phyloP scores from a whole-genome alignment of 1,139 yeast genomes.

The Geotrichum aggregatum region DNA sequence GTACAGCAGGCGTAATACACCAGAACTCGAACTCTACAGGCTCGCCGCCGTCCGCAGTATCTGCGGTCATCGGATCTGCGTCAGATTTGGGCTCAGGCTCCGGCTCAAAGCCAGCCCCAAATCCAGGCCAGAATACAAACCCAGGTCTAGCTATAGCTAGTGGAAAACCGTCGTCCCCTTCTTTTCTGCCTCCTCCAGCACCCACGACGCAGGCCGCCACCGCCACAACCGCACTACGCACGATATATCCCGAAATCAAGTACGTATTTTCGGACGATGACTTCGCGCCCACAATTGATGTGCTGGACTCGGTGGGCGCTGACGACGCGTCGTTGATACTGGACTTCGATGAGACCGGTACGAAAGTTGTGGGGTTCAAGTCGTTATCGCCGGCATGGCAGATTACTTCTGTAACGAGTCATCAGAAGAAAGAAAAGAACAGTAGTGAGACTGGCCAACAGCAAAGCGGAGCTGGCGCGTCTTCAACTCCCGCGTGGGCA shows the following conservation, averaged over 20 bases:
- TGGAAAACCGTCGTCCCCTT: too few relatives aligned
- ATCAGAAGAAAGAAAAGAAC: neutral
- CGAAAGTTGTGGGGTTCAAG: constrained; percentile 30
- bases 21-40: too few relatives aligned
- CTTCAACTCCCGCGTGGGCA: constrained; percentile 23
- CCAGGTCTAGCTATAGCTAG: too few relatives aligned
- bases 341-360: constrained; percentile 39
- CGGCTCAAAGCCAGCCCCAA: too few relatives aligned
- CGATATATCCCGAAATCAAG: constrained; percentile 39
- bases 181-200: too few relatives aligned
- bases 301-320: constrained; percentile 27
- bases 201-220: neutral
- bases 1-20: too few relatives aligned
- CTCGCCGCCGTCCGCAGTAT: too few relatives aligned
- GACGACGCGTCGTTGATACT: constrained; percentile 35
- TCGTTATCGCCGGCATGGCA: constrained; percentile 43
- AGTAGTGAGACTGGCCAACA: neutral
- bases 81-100: neutral
- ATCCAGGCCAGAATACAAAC: too few relatives aligned
- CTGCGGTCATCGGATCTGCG: too few relatives aligned
- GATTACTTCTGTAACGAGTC: constrained; percentile 26
- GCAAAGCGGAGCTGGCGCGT: constrained; percentile 1
- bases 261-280: constrained; percentile 41
- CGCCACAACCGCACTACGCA: constrained; percentile 10
- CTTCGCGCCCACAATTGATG: constrained; percentile 38